Percentiles rank a stretch among this genome's conserved stretches.
Evolutionary conservation across 495 filamentous ascomycete genomes (phyloP).

Genomic region (Astrothelium macrocarpum): DNA sequence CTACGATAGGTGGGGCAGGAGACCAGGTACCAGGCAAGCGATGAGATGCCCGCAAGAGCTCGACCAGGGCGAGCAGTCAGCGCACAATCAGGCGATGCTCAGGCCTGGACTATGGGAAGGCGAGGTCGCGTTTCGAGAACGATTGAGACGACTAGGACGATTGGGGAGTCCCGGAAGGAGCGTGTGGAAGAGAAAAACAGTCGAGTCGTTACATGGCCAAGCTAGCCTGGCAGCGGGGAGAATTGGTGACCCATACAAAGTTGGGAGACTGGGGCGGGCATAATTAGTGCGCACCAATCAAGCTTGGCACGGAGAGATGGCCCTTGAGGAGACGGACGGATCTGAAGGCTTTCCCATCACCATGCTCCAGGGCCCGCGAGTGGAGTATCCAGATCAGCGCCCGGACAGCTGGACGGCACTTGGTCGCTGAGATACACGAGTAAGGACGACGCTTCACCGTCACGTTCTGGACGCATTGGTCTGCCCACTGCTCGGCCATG

Average conservation of each 20-base stretch:
- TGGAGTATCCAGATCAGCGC: background rate
- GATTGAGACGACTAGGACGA: too few species aligned
- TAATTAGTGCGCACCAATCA: too few species aligned
- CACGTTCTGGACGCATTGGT: background rate
- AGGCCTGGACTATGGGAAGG: too few species aligned
- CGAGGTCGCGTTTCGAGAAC: background rate
- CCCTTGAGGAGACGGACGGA: too few species aligned
- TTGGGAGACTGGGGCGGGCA: too few species aligned
- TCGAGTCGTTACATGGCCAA: background rate
- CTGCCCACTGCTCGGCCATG: background rate
- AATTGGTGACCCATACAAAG: too few species aligned
- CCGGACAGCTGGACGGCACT: background rate
- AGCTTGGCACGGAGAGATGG: too few species aligned
- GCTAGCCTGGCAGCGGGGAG: background rate
- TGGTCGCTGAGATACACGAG: background rate
- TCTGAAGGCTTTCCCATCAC: conserved; percentile 1
- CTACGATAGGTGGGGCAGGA: background rate
- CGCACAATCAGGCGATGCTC: too few species aligned
- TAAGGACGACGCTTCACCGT: background rate
- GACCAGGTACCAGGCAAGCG: background rate
- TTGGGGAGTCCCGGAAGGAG: too few species aligned
- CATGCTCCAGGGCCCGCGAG: background rate
- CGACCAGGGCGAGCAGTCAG: background rate
- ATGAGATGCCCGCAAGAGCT: background rate
- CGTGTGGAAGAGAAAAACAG: background rate